phyloP scores from a whole-genome alignment of 805 yeast species.

The Hanseniaspora hatyaiensis region DNA sequence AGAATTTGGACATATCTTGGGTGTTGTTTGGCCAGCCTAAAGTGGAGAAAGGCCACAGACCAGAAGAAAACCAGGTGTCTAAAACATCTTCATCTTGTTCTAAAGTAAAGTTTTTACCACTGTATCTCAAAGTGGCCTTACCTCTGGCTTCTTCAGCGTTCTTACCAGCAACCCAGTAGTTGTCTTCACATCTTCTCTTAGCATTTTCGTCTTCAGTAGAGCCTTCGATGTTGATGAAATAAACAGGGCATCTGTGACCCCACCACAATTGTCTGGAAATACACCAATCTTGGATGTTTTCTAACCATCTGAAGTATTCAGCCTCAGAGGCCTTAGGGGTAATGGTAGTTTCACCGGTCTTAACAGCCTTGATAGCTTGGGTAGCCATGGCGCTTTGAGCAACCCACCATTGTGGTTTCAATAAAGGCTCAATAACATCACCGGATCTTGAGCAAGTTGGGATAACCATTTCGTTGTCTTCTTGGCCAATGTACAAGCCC shows the following conservation, averaged over 20 bases:
- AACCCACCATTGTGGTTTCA: conserved; percentile 99
- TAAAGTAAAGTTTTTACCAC: conserved; percentile 56
- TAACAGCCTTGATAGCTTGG: conserved; percentile 76
- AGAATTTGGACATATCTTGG: conserved; percentile 61
- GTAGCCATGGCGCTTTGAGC: conserved; percentile 78
- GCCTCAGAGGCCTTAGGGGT: conserved; percentile 81
- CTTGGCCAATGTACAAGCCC: conserved; percentile 70
- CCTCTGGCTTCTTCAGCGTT: conserved; percentile 66
- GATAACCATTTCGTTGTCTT: conserved; percentile 90
- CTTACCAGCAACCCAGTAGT: conserved; percentile 88
- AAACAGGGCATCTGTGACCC: conserved; percentile 98
- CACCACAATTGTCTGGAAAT: conserved; percentile 88
- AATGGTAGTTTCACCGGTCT: conserved; percentile 66
- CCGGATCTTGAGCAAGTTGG: conserved; percentile 95
- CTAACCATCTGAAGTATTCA: conserved; percentile 92
- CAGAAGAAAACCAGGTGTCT: conserved; percentile 98
- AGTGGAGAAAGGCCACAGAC: conserved; percentile 95
- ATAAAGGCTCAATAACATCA: conserved; percentile 87
- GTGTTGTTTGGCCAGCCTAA: conserved; percentile 88
- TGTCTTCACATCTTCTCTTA: conserved; percentile 39
- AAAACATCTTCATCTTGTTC: conserved; percentile 96
- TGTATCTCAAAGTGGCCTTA: conserved; percentile 66
- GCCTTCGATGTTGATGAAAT: conserved; percentile 74
- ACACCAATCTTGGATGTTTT: conserved; percentile 97
- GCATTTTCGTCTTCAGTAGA: conserved; percentile 42